These are phyloP conservation scores for Lasiosphaeriaceae sp. DNA, from an alignment of 495 filamentous ascomycete species.

Conservation along the genomic window DNA sequence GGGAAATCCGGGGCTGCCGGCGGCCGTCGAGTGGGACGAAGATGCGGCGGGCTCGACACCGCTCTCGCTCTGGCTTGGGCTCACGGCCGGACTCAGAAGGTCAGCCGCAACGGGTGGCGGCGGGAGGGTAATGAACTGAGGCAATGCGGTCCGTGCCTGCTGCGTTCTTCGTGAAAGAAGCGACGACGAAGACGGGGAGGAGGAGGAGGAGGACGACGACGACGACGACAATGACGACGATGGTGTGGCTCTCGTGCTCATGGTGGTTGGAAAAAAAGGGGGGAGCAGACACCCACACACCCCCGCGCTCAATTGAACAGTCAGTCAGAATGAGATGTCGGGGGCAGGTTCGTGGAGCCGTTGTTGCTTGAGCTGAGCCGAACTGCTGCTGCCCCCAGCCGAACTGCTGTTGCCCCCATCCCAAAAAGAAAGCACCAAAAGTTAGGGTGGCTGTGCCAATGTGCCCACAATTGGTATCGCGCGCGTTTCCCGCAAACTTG, in stretches of 20 bases:
- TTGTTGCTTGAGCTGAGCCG: no score
- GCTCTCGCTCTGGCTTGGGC: no score
- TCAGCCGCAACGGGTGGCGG: slow-evolving; percentile 6
- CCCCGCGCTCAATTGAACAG: not conserved
- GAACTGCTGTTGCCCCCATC: no score
- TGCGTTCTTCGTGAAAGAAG: slow-evolving; percentile 5
- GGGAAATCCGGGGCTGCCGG: slow-evolving; percentile 8
- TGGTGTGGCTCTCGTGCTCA: not conserved
- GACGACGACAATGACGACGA: no score
- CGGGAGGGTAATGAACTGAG: slow-evolving; percentile 9
- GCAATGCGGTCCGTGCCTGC: slow-evolving; percentile 11
- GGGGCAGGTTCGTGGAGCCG: not conserved
- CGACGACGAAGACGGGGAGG: not conserved
- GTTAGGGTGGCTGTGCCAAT: slow-evolving; percentile 6
- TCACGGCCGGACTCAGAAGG: not conserved
- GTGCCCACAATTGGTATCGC: slow-evolving; percentile 19
- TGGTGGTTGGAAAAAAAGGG: not conserved
- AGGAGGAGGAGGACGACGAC: not conserved
- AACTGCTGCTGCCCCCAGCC: no score
- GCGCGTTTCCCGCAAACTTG: not conserved
- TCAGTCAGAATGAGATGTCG: not conserved
- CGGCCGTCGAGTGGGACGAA: slow-evolving; percentile 11
- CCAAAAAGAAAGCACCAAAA: slow-evolving; percentile 1
- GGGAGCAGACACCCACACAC: not conserved
- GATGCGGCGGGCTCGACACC: slow-evolving; percentile 1